Percentiles rank a stretch among this genome's conserved stretches.
These are phyloP conservation scores for Malassezia equina DNA, from an alignment of 1,284 basidiomycete species.

Conservation along the genomic window DNA sequence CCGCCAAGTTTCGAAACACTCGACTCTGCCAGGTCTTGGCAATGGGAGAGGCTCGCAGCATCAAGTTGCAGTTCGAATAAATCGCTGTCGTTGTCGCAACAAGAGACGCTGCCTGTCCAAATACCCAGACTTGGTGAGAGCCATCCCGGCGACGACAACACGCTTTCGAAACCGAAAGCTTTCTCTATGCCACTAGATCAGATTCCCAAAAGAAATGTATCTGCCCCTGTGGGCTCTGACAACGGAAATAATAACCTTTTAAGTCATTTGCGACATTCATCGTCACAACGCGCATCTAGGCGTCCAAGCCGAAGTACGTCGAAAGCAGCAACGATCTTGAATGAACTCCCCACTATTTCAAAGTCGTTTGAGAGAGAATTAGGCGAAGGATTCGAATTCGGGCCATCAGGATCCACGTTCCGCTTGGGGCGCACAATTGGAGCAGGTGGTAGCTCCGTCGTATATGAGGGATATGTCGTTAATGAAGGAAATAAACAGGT, in stretches of 20 bases:
- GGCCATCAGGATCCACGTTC: not conserved
- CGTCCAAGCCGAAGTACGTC: not conserved
- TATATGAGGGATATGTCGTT: not conserved
- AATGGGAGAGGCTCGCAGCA: not conserved
- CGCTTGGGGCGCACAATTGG: conserved; percentile 7
- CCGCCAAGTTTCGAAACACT: not conserved
- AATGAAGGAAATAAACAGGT: not conserved
- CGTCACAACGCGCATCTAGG: not conserved
- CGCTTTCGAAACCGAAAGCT: not conserved
- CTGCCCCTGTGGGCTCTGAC: not conserved
- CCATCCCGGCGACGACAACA: not conserved
- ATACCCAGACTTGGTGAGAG: not conserved
- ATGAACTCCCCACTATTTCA: not conserved
- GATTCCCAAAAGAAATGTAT: not conserved
- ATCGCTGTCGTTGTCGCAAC: not conserved
- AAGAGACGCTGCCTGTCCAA: not conserved
- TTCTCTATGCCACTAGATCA: not conserved
- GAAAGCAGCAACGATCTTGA: not conserved
- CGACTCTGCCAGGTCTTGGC: not conserved
- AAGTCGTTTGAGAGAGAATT: not conserved
- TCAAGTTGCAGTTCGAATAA: not conserved
- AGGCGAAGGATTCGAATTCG: conserved; percentile 11
- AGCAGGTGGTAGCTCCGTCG: conserved; percentile 1
- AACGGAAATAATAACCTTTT: not conserved
- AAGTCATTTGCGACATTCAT: not conserved